Percentiles rank a stretch among this genome's conserved stretches.
Conservation (phyloP, 352 stramenopile genomes). For the Aphanomyces stellatus region DNA sequence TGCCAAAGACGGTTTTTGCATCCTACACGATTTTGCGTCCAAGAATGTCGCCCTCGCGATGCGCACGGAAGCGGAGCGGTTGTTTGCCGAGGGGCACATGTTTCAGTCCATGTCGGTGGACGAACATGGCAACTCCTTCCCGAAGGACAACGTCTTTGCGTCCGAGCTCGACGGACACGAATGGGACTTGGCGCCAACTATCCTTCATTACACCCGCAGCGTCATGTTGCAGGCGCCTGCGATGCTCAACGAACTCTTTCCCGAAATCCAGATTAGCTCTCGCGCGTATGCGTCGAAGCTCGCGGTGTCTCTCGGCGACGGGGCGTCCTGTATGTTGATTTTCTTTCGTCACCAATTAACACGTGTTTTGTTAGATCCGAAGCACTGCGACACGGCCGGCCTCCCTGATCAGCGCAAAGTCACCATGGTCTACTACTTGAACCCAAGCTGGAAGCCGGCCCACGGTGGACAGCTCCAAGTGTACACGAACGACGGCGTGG, state of each 20-base stretch:
- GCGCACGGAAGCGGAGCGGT: slow-evolving; percentile 34
- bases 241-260: slow-evolving; percentile 41
- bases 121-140: slow-evolving; percentile 31
- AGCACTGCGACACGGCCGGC: slow-evolving; percentile 44
- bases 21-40: slow-evolving; percentile 35
- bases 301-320: slow-evolving; percentile 38
- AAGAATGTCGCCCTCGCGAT: slow-evolving; percentile 31
- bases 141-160: slow-evolving; percentile 41
- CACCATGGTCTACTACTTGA: slow-evolving; percentile 72
- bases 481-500: slow-evolving; percentile 25
- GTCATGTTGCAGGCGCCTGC: slow-evolving; percentile 38
- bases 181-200: slow-evolving; percentile 38
- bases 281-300: slow-evolving; percentile 40
- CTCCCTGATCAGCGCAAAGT: slow-evolving; percentile 48
- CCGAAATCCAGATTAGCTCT: slow-evolving; percentile 38
- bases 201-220: slow-evolving; percentile 45
- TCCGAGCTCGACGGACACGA: slow-evolving; percentile 41
- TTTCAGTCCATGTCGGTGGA: slow-evolving; percentile 44
- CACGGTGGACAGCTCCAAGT: slow-evolving; percentile 50
- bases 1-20: slow-evolving; percentile 31
- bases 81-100: slow-evolving; percentile 42
- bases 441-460: slow-evolving; percentile 44
- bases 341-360: not conserved
- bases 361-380: slow-evolving; percentile 27
- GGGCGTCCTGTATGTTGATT: slow-evolving; percentile 33